Conservation (phyloP, 805 yeast genomes). For the Candida ulmi region DNA sequence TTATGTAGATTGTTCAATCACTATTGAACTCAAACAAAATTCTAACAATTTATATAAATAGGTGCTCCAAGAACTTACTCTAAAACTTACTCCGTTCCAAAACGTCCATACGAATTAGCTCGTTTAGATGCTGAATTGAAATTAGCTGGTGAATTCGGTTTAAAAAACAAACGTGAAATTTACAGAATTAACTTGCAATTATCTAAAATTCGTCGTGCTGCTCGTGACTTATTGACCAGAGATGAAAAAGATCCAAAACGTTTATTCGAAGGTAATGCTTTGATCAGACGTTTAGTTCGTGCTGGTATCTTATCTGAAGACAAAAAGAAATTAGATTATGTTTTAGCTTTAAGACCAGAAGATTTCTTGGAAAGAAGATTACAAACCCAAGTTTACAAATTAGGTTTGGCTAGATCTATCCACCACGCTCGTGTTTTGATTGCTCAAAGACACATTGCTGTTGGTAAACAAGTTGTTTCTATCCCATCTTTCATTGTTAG, state of each 20-base stretch:
- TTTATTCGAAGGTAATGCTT: conserved; percentile 99
- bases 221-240: conserved; percentile 99
- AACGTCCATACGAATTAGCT: conserved; percentile 98
- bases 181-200: conserved; percentile 99
- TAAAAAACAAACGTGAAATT: conserved; percentile 99
- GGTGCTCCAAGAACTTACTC: conserved; percentile 99
- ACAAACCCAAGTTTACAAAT: conserved; percentile 99
- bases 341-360: conserved; percentile 94
- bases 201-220: conserved; percentile 99
- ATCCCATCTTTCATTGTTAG: conserved; percentile 99
- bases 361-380: conserved; percentile 99
- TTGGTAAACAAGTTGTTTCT: conserved; percentile 98
- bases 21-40: background rate
- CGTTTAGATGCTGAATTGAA: conserved; percentile 99
- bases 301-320: conserved; percentile 98
- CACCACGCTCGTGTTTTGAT: conserved; percentile 99
- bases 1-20: conserved; percentile 5
- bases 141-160: conserved; percentile 99
- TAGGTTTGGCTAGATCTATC: conserved; percentile 98
- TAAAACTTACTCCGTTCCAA: conserved; percentile 99
- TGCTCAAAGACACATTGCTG: conserved; percentile 98
- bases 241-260: conserved; percentile 99
- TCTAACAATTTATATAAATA: conserved; percentile 26
- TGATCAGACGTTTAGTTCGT: conserved; percentile 99
- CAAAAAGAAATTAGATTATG: conserved; percentile 99